A percentile compares a stretch with the other conserved stretches of the same genome.
Conservation (phyloP, 2,329 filamentous ascomycete species). For the Cladosporium sp. region DNA sequence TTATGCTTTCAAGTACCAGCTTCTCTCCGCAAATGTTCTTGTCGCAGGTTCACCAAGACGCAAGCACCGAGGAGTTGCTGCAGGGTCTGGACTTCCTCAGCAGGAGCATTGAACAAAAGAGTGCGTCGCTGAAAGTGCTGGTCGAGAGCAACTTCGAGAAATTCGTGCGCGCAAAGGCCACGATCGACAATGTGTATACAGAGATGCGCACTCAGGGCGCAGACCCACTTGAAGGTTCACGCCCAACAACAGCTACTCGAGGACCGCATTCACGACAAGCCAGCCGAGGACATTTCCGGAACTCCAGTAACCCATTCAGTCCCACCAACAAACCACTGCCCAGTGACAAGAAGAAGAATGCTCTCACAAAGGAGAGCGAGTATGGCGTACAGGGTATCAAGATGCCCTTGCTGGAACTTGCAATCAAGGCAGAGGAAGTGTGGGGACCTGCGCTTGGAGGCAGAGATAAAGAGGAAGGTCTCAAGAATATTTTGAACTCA, state of each 20-base stretch:
- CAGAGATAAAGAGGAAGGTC: slow-evolving; percentile 82
- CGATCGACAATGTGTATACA: slow-evolving; percentile 97
- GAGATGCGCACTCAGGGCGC: slow-evolving; percentile 82
- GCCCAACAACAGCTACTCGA: slow-evolving; percentile 21
- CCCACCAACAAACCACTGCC: slow-evolving; percentile 38
- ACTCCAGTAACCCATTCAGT: slow-evolving; percentile 38
- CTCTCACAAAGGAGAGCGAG: slow-evolving; percentile 87
- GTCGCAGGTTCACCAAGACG: slow-evolving; percentile 84
- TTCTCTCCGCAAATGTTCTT: slow-evolving; percentile 92
- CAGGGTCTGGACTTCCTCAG: slow-evolving; percentile 83
- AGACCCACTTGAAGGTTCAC: slow-evolving; percentile 39
- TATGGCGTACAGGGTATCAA: slow-evolving; percentile 89
- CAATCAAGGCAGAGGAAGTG: slow-evolving; percentile 92
- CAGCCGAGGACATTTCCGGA: slow-evolving; percentile 52
- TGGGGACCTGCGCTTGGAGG: slow-evolving; percentile 94
- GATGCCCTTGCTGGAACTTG: slow-evolving; percentile 80
- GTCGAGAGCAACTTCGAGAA: slow-evolving; percentile 98
- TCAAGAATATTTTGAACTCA: slow-evolving; percentile 74
- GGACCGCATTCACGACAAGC: slow-evolving; percentile 62
- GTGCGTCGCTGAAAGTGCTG: slow-evolving; percentile 89
- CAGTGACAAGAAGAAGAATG: slow-evolving; percentile 76
- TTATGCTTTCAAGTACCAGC: slow-evolving; percentile 90
- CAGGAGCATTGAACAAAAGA: slow-evolving; percentile 94
- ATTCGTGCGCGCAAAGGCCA: slow-evolving; percentile 95
- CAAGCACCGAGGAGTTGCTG: slow-evolving; percentile 78